Evolutionary conservation across 208 protist genomes (phyloP).

Genomic region (Wallacemonas sp.): DNA sequence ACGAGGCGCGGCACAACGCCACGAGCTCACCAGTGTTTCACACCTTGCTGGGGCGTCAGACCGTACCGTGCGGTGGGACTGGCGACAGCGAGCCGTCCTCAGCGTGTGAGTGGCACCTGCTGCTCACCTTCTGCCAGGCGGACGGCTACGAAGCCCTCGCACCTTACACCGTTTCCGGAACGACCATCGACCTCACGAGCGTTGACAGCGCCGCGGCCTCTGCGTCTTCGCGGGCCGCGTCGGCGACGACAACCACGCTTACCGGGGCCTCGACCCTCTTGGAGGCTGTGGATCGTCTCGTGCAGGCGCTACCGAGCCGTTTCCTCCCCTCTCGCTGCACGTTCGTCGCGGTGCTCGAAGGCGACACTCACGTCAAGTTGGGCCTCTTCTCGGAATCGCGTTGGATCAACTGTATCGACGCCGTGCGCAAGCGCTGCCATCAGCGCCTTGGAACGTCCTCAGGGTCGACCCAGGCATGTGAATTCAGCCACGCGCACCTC

Average conservation of each 20-base stretch:
- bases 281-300: slow-evolving; percentile 26
- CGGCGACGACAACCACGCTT: background rate
- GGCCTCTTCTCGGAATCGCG: slow-evolving; percentile 20
- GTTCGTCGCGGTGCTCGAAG: slow-evolving; percentile 26
- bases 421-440: background rate
- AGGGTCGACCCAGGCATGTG: too few species aligned
- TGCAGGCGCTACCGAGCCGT: slow-evolving; percentile 8
- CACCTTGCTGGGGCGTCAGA: slow-evolving; percentile 34
- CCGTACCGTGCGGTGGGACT: too few species aligned
- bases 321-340: slow-evolving; percentile 20
- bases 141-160: background rate
- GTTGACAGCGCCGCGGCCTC: slow-evolving; percentile 7
- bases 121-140: background rate
- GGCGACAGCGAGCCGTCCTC: too few species aligned
- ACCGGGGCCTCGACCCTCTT: slow-evolving; percentile 4
- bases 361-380: slow-evolving; percentile 39
- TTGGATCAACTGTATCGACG: slow-evolving; percentile 3
- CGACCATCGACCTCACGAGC: background rate
- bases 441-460: background rate
- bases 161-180: background rate
- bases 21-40: slow-evolving; percentile 46
- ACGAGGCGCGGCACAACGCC: slow-evolving; percentile 35
- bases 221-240: background rate
- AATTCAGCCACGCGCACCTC: background rate
- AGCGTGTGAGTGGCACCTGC: slow-evolving; percentile 32